Evolutionary conservation across 2,329 filamentous ascomycete species (phyloP), one percentile per base, ranked within the genome.

Genomic region (Fusarium bulbicola): DNA sequence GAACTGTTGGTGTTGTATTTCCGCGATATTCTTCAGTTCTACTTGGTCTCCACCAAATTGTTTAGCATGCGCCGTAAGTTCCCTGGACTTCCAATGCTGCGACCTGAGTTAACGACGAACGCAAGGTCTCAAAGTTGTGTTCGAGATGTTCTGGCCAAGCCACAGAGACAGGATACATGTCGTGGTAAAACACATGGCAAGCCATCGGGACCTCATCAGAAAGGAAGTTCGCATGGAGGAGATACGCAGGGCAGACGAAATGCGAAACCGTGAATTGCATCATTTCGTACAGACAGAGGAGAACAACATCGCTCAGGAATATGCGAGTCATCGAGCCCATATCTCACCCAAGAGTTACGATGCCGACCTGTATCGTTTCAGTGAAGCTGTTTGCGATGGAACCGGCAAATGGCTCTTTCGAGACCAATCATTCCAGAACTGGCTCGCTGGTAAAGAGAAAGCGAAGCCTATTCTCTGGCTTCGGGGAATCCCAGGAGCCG

Each of bases 11-110:
- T 52, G 4, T 21, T 69, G 20, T 72, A 63, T 24, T 72, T 59
- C 39, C 40, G 16, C n/a, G 68, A 72, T 9, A 66, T 72, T 13
- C 66, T 72, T 3, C 21, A 72, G 8, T 57, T 72, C 13, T 72
- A 72, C 7, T 9, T 36, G 7, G 49, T 69, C 8, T 5, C 53
- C 12, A 37, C 50, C 3, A 47, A 61, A 0, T 60, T 72, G 26
- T 72, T 72, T 15, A 32, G 67, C 18, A 53, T 40, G 34, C 12
- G 10, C 8, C 47, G 70, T 72, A 39, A 40, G 70, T 64, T 30
- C 32, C 7, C 30, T 5, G 18, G 3, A 26, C n/a, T n/a, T n/a
- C n/a, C n/a, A n/a, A n/a, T n/a, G n/a, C 9, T 21, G 2, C 4
- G 21, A 9, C 13, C 3, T 1, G 3, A 1, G 16, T 32, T 50